These are phyloP conservation scores for Blastobotrys petasosporus DNA, from an alignment of 1,139 yeast genomes.

Conservation along the genomic window DNA sequence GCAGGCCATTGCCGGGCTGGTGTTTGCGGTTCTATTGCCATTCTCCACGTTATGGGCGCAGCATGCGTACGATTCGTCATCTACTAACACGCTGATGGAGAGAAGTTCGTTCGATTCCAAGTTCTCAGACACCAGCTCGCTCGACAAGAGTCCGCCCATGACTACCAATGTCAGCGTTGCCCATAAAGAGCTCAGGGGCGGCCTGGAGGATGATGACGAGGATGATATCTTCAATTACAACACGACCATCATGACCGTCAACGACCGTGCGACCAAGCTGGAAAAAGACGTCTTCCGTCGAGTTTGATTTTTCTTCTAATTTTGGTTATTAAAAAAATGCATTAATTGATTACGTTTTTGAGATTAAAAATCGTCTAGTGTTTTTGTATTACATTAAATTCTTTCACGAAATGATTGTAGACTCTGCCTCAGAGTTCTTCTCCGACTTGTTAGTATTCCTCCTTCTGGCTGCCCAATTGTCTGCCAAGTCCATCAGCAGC, in stretches of 20 bases:
- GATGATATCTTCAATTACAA: conserved; percentile 9
- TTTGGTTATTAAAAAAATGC: not conserved
- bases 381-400: too few species aligned
- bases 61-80: conserved; percentile 8
- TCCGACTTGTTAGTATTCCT: too few species aligned
- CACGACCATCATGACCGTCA: conserved; percentile 11
- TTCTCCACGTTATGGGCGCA: conserved; percentile 82
- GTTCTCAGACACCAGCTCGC: not conserved
- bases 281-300: not conserved
- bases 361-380: too few species aligned
- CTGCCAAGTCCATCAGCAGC: too few species aligned
- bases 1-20: conserved; percentile 34
- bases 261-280: conserved; percentile 7
- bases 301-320: not conserved
- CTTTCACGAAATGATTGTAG: too few species aligned
- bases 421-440: too few species aligned
- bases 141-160: not conserved
- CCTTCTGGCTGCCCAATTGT: too few species aligned
- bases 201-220: not conserved
- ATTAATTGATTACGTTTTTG: too few species aligned
- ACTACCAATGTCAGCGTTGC: conserved; percentile 1
- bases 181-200: not conserved
- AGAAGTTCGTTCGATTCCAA: too few species aligned
- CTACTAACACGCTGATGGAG: too few species aligned
- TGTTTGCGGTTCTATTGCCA: conserved; percentile 66